Evolutionary conservation across 345 rosid genomes (phyloP), one percentile per base, ranked within the genome.

Genomic region (Citrus reticulata): DNA sequence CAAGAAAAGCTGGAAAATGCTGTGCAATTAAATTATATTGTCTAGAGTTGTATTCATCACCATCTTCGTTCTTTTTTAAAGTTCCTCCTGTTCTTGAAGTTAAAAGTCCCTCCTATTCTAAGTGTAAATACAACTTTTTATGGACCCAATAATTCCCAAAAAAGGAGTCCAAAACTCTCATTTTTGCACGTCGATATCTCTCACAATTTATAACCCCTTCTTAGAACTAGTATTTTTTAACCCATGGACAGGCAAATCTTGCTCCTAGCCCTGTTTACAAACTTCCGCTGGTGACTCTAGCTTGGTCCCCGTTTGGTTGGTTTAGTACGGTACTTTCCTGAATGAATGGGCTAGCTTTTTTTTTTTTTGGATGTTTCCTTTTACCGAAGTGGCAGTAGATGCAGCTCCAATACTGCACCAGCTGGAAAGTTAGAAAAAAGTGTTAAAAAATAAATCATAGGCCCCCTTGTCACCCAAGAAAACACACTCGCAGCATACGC

Each of bases 1-100:
- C 66, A 72, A 51, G 68, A 71, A 80, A 80, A 64, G 79, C 62
- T 73, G 72, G 51, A 46, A 42, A 46, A 46, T 46, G 17, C 51
- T 46, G 51, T 68, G 62, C 72, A 71, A 17, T 30, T 58, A 32
- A 81, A 77, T 72, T 72, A 71, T 42, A 9, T 24, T 65, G 55
- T 72, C 68, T 32, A 64, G 59, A 65, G 62, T 55, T 63, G 61
- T n/a, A 39, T 22, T 73, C 46, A 40, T 40, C 46, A 42, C 49
- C 4, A 42, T 46, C 51, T 46, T 46, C 51, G 1, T 46, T 13
- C 51, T 11, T 46, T 13, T 42, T 0, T 46, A 13, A 46, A 46
- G 51, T 11, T 46, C 51, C 51, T 42, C 14, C 49, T 42, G 11
- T 10, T 42, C 14, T 42, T 35, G 37, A 35, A 35, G 37, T 35